A percentile compares a stretch with the other conserved stretches of the same genome.
These are phyloP conservation scores for Microcos paniculata DNA, from an alignment of 345 rosid species.

Conservation along the genomic window DNA sequence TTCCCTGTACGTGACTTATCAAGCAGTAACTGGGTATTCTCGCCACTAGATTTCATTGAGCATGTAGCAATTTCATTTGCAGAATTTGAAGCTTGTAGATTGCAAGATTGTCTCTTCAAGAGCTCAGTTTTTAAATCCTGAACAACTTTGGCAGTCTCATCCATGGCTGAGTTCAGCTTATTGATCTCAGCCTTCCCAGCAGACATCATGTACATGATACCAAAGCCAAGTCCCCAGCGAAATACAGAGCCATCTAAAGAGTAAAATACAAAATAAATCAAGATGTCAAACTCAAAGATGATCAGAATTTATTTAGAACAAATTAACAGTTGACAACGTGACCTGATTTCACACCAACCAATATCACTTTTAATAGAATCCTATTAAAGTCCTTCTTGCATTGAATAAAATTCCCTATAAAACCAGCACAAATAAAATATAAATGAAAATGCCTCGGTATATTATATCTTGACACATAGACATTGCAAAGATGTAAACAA, in stretches of 20 bases:
- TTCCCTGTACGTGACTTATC: constrained; percentile 24
- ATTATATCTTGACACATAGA: neutral
- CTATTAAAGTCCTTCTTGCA: neutral
- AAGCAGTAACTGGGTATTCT: constrained; percentile 19
- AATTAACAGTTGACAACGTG: neutral
- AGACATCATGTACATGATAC: constrained; percentile 84
- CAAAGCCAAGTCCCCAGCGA: constrained; percentile 65
- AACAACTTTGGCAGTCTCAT: constrained; percentile 68
- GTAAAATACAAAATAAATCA: constrained; percentile 1
- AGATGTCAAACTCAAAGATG: neutral
- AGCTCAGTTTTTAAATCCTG: constrained; percentile 71
- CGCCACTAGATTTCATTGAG: constrained; percentile 22
- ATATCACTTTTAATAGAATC: neutral
- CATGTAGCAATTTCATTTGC: constrained; percentile 20
- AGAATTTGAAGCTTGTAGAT: constrained; percentile 24
- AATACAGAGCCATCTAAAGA: constrained; percentile 52
- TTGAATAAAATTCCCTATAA: neutral
- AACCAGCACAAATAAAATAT: neutral
- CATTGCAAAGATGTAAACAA: neutral
- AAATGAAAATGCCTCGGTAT: neutral
- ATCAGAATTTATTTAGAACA: neutral
- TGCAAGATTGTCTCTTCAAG: constrained; percentile 40
- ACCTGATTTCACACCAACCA: neutral
- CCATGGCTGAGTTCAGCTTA: constrained; percentile 57
- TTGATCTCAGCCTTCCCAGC: constrained; percentile 62